These are phyloP conservation scores for Metarhizium anisopliae DNA, from an alignment of 2,329 filamentous ascomycete genomes.

Conservation along the genomic window DNA sequence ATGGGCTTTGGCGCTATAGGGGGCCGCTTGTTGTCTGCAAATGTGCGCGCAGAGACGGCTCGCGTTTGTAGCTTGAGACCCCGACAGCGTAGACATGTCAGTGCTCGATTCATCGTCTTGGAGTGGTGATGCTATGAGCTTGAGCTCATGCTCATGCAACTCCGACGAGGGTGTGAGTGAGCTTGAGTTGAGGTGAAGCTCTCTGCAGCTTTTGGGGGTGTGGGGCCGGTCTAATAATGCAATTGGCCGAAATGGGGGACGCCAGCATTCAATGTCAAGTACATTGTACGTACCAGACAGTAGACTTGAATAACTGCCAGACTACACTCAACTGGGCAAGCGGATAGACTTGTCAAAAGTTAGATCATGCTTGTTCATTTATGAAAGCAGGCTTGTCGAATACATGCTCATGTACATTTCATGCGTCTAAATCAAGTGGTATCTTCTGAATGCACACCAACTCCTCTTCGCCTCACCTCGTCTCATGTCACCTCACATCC, in stretches of 20 bases:
- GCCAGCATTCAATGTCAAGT: no score
- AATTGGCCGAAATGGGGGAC: slow-evolving; percentile 2
- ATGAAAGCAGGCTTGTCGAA: background rate
- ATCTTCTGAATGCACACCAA: background rate
- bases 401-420: background rate
- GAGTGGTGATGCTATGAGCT: slow-evolving; percentile 3
- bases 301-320: no score
- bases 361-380: background rate
- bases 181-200: slow-evolving; percentile 1
- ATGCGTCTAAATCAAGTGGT: background rate
- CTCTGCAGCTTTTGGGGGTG: no score
- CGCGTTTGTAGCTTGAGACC: slow-evolving; percentile 10
- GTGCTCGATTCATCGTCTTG: slow-evolving; percentile 22
- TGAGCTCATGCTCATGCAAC: background rate
- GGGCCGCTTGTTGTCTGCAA: slow-evolving; percentile 38
- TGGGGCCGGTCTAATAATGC: background rate
- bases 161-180: background rate
- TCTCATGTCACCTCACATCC: background rate
- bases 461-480: background rate
- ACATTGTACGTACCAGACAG: no score
- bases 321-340: background rate
- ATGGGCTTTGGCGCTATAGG: slow-evolving; percentile 68
- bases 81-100: slow-evolving; percentile 17
- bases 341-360: background rate
- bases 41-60: slow-evolving; percentile 10